These are phyloP conservation scores for Ustilago nuda DNA, from an alignment of 1,284 basidiomycete species.

Conservation along the genomic window DNA sequence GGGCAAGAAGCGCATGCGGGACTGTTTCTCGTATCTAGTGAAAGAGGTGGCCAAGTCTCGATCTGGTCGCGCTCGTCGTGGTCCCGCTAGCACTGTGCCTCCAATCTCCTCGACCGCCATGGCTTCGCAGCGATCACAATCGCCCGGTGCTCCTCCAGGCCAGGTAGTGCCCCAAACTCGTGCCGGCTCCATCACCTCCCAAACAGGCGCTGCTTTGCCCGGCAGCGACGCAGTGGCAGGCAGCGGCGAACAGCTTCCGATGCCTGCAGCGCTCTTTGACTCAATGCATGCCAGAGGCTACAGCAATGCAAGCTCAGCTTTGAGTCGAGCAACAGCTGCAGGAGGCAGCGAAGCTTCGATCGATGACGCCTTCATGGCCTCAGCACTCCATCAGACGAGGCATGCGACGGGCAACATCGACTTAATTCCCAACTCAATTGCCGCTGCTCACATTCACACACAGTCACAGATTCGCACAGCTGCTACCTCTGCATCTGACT, in stretches of 20 bases:
- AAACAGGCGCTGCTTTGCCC: constrained; percentile 4
- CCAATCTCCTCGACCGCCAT: constrained; percentile 12
- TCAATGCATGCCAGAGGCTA: constrained; percentile 19
- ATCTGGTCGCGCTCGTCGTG: constrained; percentile 39
- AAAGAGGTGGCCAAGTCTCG: constrained; percentile 65
- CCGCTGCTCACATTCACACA: too few relatives aligned
- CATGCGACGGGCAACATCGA: not conserved
- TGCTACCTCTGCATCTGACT: constrained; percentile 3
- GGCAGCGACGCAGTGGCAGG: constrained; percentile 4
- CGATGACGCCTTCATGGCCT: constrained; percentile 6
- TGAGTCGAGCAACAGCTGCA: not conserved
- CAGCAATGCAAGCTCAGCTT: constrained; percentile 38
- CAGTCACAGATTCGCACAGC: constrained; percentile 1
- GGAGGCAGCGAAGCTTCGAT: constrained; percentile 8
- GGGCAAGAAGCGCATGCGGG: constrained; percentile 65
- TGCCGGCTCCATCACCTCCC: constrained; percentile 20
- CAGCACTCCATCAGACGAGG: constrained; percentile 6
- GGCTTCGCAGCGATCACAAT: constrained; percentile 17
- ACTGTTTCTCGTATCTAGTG: constrained; percentile 65
- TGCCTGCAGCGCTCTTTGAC: constrained; percentile 11
- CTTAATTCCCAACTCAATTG: not conserved
- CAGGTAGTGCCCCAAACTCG: constrained; percentile 15
- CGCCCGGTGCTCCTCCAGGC: constrained; percentile 15
- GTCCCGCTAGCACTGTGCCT: constrained; percentile 28
- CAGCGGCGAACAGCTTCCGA: not conserved